phyloP scores from a whole-genome alignment of 208 protist genomes.

The Phytomonas serpens region DNA sequence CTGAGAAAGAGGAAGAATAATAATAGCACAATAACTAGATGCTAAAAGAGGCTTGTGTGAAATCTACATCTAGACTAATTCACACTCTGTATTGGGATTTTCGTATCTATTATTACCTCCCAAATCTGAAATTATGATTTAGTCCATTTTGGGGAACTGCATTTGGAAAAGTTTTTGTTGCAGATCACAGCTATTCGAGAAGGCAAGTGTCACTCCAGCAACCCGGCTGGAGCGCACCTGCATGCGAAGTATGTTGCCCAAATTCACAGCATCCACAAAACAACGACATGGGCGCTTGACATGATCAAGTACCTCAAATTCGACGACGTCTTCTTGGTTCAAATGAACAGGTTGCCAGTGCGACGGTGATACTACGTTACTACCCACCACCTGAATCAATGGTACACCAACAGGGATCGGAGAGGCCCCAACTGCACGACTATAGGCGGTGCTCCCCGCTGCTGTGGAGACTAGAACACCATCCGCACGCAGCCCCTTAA shows the following conservation, averaged over 20 bases:
- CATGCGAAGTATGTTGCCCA: constrained; percentile 77
- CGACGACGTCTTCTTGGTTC: constrained; percentile 82
- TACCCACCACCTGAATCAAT: constrained; percentile 85
- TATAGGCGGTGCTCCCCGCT: constrained; percentile 87
- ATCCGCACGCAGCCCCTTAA: constrained; percentile 69
- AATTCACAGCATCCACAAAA: constrained; percentile 84
- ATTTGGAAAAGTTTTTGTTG: constrained; percentile 87
- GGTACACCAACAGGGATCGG: constrained; percentile 80
- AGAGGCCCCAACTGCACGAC: constrained; percentile 76
- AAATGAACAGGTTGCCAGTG: constrained; percentile 84
- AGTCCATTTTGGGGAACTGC: constrained; percentile 66
- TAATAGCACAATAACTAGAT: background rate
- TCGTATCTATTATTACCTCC: background rate
- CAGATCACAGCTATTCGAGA: constrained; percentile 81
- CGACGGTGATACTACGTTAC: constrained; percentile 82
- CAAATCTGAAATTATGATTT: background rate
- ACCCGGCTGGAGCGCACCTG: constrained; percentile 78
- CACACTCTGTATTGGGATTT: background rate
- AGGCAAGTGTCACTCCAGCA: constrained; percentile 72
- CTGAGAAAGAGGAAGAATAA: constrained; percentile 1
- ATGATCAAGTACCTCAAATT: constrained; percentile 83
- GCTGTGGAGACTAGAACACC: constrained; percentile 85
- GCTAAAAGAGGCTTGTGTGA: background rate
- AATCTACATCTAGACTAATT: background rate
- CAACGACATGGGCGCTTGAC: constrained; percentile 77